Percentiles rank a stretch among this genome's conserved stretches.
Conservation (phyloP, 2,329 filamentous ascomycete genomes). For the Periconia digitata region DNA sequence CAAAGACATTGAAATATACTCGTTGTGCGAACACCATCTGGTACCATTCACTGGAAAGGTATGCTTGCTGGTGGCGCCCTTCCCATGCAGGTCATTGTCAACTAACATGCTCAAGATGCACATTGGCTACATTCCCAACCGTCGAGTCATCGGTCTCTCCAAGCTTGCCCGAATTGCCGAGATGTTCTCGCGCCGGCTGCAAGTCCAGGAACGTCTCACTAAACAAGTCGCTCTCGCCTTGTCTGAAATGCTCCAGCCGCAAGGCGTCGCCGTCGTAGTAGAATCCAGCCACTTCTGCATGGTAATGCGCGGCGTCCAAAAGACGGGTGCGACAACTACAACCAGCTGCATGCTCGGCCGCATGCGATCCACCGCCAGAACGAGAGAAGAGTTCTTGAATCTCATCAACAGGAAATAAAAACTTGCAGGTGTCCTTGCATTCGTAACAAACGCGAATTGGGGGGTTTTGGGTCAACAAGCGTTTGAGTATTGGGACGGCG, state of each 20-base stretch:
- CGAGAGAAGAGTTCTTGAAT: conserved; percentile 91
- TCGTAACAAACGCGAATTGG: background rate
- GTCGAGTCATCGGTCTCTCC: conserved; percentile 90
- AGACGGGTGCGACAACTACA: conserved; percentile 82
- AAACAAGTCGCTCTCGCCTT: conserved; percentile 97
- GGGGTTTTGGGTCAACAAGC: background rate
- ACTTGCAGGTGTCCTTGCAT: background rate
- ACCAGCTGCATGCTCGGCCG: conserved; percentile 98
- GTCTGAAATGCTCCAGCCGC: conserved; percentile 87
- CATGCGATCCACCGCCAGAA: conserved; percentile 90
- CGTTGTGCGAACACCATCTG: conserved; percentile 93
- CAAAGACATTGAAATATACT: conserved; percentile 94
- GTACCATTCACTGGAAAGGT: conserved; percentile 96
- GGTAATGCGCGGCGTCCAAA: conserved; percentile 98
- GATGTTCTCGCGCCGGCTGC: conserved; percentile 90
- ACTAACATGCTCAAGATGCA: conserved; percentile 69
- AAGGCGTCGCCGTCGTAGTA: conserved; percentile 96
- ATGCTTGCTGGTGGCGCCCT: conserved; percentile 20
- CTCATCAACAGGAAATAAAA: conserved; percentile 50
- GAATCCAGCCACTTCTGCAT: conserved; percentile 96
- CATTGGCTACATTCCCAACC: conserved; percentile 93
- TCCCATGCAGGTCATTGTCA: conserved; percentile 3
- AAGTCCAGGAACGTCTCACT: conserved; percentile 94
- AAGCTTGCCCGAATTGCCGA: conserved; percentile 95
- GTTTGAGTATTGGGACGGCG: conserved; percentile 8